Evolutionary conservation across 257 asterid species (phyloP).

Genomic region (Petunia axillaris): DNA sequence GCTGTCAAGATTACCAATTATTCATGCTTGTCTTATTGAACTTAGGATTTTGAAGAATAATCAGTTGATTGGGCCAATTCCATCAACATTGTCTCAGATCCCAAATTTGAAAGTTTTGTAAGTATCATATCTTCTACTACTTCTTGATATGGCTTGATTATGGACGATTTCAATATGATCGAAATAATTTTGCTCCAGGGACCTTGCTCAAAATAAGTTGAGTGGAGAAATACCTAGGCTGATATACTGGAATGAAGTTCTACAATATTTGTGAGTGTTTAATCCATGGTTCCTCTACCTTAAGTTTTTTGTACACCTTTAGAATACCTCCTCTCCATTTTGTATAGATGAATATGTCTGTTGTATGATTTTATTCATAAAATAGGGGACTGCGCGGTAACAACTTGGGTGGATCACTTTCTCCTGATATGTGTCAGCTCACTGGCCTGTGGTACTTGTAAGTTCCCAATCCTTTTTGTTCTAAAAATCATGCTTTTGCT

Average conservation of each 20-base stretch:
- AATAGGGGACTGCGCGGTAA: constrained; percentile 88
- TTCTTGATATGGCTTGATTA: not conserved
- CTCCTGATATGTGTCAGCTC: constrained; percentile 95
- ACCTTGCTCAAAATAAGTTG: constrained; percentile 85
- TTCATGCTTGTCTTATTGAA: not conserved
- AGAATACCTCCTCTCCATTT: not conserved
- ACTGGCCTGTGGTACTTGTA: constrained; percentile 98
- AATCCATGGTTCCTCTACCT: not conserved
- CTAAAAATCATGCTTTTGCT: not conserved
- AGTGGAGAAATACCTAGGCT: constrained; percentile 97
- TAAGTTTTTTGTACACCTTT: not conserved
- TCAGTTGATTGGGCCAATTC: constrained; percentile 89
- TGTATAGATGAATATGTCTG: not conserved
- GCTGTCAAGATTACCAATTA: not conserved
- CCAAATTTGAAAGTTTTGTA: constrained; percentile 89
- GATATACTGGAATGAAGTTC: constrained; percentile 93
- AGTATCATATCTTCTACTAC: constrained; percentile 38
- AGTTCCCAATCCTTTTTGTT: constrained; percentile 36
- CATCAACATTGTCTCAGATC: constrained; percentile 95
- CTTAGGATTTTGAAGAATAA: constrained; percentile 74
- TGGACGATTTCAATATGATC: not conserved
- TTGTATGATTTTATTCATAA: not conserved
- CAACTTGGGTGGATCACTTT: constrained; percentile 80
- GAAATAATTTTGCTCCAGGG: constrained; percentile 48
- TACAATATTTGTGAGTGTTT: constrained; percentile 79